phyloP scores from a whole-genome alignment of 164 flowering plant species.

The Chimonanthus salicifolius region DNA sequence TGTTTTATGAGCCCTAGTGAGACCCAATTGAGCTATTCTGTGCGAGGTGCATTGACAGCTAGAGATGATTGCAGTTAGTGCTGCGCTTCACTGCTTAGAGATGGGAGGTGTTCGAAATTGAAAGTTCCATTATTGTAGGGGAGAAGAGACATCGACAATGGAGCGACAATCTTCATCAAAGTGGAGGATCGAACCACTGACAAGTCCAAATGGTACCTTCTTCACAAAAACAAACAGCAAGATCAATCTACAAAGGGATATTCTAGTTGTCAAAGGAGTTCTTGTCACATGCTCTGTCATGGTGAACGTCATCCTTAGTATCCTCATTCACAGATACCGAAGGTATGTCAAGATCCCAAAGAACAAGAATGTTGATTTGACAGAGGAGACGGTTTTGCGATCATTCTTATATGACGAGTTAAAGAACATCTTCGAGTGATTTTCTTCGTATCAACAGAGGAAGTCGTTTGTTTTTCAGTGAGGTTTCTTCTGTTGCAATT shows the following conservation, averaged over 20 bases:
- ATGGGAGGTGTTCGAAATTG: slow-evolving; percentile 12
- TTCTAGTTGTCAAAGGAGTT: background rate
- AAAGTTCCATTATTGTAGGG: slow-evolving; percentile 30
- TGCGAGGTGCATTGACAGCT: slow-evolving; percentile 4
- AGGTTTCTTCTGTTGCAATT: too few species aligned
- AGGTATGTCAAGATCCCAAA: background rate
- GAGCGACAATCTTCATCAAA: background rate
- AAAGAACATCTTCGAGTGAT: background rate
- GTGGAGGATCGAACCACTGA: background rate
- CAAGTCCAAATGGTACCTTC: background rate
- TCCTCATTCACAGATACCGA: background rate
- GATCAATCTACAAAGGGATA: background rate
- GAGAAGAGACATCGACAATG: background rate
- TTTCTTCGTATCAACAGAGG: too few species aligned
- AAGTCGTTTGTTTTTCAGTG: too few species aligned
- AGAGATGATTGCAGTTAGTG: slow-evolving; percentile 26
- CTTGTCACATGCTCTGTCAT: background rate
- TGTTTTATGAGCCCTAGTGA: too few species aligned
- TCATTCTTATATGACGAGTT: slow-evolving; percentile 18
- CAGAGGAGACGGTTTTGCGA: background rate
- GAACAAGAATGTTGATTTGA: background rate
- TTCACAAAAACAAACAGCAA: background rate
- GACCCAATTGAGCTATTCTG: too few species aligned
- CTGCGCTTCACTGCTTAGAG: slow-evolving; percentile 18
- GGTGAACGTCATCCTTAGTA: background rate